phyloP scores from a whole-genome alignment of 345 rosid genomes.

The Trapa incisa region DNA sequence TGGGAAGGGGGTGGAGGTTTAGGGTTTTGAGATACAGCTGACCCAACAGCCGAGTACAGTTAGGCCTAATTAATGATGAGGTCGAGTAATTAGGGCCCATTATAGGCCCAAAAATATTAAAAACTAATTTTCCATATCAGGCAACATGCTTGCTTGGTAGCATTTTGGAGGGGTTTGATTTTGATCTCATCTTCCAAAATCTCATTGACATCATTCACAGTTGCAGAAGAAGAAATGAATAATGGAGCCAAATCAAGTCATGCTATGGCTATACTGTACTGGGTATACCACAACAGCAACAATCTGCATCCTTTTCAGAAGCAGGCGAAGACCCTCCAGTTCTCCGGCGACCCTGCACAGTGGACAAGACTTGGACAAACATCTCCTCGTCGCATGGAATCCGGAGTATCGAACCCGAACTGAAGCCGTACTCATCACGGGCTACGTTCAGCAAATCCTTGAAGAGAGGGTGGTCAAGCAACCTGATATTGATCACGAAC shows the following conservation, averaged over 20 bases:
- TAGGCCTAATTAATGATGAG: no score
- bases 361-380: slow-evolving; percentile 54
- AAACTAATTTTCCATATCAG: not conserved
- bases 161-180: not conserved
- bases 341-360: slow-evolving; percentile 19
- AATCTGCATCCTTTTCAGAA: slow-evolving; percentile 2
- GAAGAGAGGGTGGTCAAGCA: slow-evolving; percentile 71
- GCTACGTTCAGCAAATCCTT: slow-evolving; percentile 67
- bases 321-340: slow-evolving; percentile 8
- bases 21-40: not conserved
- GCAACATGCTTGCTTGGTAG: not conserved
- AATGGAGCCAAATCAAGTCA: not conserved
- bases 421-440: slow-evolving; percentile 54
- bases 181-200: not conserved
- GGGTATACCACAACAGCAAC: not conserved
- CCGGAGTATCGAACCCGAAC: slow-evolving; percentile 47
- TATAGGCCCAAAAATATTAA: not conserved
- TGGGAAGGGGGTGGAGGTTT: not conserved
- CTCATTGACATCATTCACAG: not conserved
- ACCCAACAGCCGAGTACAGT: not conserved
- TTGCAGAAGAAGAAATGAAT: not conserved
- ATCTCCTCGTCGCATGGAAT: slow-evolving; percentile 68
- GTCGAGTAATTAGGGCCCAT: no score
- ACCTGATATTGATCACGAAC: slow-evolving; percentile 53
- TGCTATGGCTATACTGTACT: not conserved